A percentile compares a stretch with the other conserved stretches of the same genome.
Conservation (phyloP, 768 basidiomycete species). For the Tulasnella sp. region DNA sequence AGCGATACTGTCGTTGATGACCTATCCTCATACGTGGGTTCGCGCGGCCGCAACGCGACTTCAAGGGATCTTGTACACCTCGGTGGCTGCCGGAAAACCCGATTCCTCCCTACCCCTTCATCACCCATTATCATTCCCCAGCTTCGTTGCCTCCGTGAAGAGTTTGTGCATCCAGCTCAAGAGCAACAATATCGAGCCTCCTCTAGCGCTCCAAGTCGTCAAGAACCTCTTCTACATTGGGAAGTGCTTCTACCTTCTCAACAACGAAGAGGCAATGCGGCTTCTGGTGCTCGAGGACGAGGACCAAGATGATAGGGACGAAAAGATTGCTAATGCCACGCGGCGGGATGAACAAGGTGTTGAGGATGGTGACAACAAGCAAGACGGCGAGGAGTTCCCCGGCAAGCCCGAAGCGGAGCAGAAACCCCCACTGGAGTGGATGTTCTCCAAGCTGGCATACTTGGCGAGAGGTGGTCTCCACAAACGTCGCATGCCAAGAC, state of each 20-base stretch:
- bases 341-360: slow-evolving; percentile 19
- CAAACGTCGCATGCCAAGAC: slow-evolving; percentile 44
- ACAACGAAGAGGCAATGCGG: slow-evolving; percentile 5
- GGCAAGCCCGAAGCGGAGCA: slow-evolving; percentile 26
- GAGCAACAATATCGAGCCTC: slow-evolving; percentile 62
- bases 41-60: slow-evolving; percentile 67
- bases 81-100: slow-evolving; percentile 35
- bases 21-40: slow-evolving; percentile 93
- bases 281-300: slow-evolving; percentile 21
- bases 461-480: slow-evolving; percentile 69
- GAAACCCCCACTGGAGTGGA: slow-evolving; percentile 63
- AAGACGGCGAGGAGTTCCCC: slow-evolving; percentile 22
- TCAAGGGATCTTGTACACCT: slow-evolving; percentile 55
- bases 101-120: slow-evolving; percentile 22
- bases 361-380: slow-evolving; percentile 22
- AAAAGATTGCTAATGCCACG: background rate
- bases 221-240: slow-evolving; percentile 92
- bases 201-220: slow-evolving; percentile 68
- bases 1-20: slow-evolving; percentile 48
- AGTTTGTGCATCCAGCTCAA: slow-evolving; percentile 69
- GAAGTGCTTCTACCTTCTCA: slow-evolving; percentile 54
- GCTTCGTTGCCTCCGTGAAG: slow-evolving; percentile 57
- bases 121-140: slow-evolving; percentile 40
- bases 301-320: background rate
- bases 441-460: slow-evolving; percentile 90